Conservation (phyloP, 2,329 filamentous ascomycete genomes). For the Pyrenochaeta sp. region DNA sequence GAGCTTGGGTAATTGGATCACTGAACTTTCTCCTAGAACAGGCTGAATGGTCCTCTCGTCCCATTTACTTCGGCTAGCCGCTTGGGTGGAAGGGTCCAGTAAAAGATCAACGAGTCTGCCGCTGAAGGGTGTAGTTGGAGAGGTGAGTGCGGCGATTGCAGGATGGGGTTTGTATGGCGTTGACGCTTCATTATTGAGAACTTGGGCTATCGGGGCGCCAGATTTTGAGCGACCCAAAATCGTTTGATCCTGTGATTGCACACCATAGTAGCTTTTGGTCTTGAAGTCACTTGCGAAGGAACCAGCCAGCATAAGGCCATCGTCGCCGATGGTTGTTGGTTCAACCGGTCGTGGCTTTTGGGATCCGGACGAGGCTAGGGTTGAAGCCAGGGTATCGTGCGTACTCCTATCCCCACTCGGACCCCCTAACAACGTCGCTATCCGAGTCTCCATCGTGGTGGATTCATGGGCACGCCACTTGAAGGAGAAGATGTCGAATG, state of each 20-base stretch:
- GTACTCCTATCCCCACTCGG: conserved; percentile 22
- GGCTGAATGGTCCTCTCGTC: conserved; percentile 24
- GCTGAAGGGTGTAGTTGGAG: conserved; percentile 33
- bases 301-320: conserved; percentile 7
- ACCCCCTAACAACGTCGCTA: conserved; percentile 33
- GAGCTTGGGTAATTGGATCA: conserved; percentile 50
- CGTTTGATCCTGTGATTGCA: conserved; percentile 4
- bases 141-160: conserved; percentile 11
- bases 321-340: conserved; percentile 15
- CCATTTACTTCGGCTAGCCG: conserved; percentile 27
- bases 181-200: conserved; percentile 38
- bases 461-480: background rate
- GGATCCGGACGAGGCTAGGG: conserved; percentile 10
- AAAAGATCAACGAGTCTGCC: conserved; percentile 37
- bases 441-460: conserved; percentile 35
- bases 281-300: conserved; percentile 5
- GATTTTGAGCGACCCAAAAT: conserved; percentile 20
- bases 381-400: conserved; percentile 18
- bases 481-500: background rate
- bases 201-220: conserved; percentile 44
- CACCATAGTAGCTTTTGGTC: conserved; percentile 7
- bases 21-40: conserved; percentile 22
- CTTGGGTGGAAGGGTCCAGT: conserved; percentile 28
- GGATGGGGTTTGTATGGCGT: conserved; percentile 17
- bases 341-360: conserved; percentile 20